Evolutionary conservation across 2,329 filamentous ascomycete species (phyloP), one percentile per base, ranked within the genome.

Genomic region (Paramyrothecium sp.): DNA sequence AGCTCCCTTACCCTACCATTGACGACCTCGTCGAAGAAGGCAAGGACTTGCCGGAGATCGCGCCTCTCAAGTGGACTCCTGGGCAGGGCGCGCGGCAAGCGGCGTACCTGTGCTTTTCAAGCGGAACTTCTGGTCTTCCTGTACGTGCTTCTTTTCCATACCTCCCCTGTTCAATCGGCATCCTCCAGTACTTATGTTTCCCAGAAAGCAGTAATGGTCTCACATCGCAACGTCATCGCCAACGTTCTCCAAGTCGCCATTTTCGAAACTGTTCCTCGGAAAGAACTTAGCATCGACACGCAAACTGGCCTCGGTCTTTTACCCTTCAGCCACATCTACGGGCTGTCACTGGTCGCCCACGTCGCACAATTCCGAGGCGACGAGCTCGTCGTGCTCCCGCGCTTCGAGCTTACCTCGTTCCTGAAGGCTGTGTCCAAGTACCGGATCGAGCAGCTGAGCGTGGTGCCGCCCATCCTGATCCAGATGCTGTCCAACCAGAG

Each of bases 151-250:
- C 2, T 19, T 10, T 2, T 13, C 51, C 11, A 5, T 7, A 19
- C 5, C 13, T 4, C 51, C 20, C 30, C 19, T 23, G 47, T 26
- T 7, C 19, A 21, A 17, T 10, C 20, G 19, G 33, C n/a, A 33
- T 20, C 17, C 21, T 30, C 12, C 12, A 19, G 12, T 23, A 68
- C 53, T 58, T 44, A 58, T 47, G 11, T 22, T 13, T 7, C 53
- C 11, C 57, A 90, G 85, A 92, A 92, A 88, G 90, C 89, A 49
- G 90, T 93, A 54, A 92, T 91, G 87, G 90, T 94, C 58, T 90
- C 89, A 3, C 90, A 94, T 69, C 76, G 76, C 41, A 94, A 94
- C 62, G 87, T 93, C 48, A 93, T 94, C 51, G 84, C 90, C 54
- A 94, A 93, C 67, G 82, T 86, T 0, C 66, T 92, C 51, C 89